Percentiles rank a stretch among this genome's conserved stretches.
phyloP scores from a whole-genome alignment of 257 asterid species.

The Scutellaria galericulata region DNA sequence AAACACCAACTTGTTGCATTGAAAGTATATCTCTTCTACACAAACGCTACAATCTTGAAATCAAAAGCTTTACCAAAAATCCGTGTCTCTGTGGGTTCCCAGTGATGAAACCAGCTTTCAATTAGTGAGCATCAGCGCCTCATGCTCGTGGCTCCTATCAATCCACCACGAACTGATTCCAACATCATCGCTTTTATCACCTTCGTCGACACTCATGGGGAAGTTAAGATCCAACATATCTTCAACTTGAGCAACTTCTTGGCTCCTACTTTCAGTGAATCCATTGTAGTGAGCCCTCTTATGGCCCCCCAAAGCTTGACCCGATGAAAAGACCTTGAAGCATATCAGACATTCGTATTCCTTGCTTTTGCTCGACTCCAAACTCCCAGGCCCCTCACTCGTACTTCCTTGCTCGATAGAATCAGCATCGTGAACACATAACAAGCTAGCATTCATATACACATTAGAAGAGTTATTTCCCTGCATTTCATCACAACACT shows the following conservation, averaged over 20 bases:
- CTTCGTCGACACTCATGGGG: constrained; percentile 43
- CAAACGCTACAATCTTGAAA: constrained; percentile 4
- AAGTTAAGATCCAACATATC: constrained; percentile 53
- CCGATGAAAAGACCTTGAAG: constrained; percentile 71
- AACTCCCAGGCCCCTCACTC: not conserved
- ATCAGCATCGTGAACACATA: no score
- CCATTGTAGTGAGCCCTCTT: constrained; percentile 72
- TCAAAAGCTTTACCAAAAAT: constrained; percentile 22
- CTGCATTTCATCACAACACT: constrained; percentile 1
- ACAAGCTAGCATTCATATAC: no score
- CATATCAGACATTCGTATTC: constrained; percentile 55
- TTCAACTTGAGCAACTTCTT: constrained; percentile 36
- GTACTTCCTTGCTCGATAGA: not conserved
- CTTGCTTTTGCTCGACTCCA: constrained; percentile 43
- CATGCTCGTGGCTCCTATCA: constrained; percentile 38
- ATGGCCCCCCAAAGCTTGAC: constrained; percentile 90
- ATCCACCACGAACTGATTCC: constrained; percentile 50
- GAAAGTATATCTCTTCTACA: constrained; percentile 16
- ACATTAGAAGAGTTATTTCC: not conserved
- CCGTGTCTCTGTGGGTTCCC: not conserved
- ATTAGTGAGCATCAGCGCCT: constrained; percentile 39
- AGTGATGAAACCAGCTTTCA: constrained; percentile 25
- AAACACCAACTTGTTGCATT: constrained; percentile 15
- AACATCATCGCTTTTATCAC: constrained; percentile 32
- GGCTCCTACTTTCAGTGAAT: constrained; percentile 40